phyloP scores from a whole-genome alignment of 2,329 filamentous ascomycete genomes.

The Thielaviopsis populi region DNA sequence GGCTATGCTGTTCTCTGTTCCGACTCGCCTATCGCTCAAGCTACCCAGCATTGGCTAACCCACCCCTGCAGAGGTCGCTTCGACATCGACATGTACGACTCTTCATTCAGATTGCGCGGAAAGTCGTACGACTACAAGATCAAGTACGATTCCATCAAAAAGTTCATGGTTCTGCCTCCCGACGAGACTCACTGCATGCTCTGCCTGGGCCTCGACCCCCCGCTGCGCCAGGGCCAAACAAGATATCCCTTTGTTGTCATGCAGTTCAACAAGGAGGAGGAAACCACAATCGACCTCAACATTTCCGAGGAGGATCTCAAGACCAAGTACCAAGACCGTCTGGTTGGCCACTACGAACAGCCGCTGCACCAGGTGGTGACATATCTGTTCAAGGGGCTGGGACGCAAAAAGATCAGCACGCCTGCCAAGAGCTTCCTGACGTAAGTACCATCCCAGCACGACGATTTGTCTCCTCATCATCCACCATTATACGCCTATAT shows the following conservation, averaged over 20 bases:
- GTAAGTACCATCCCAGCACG: conserved; percentile 26
- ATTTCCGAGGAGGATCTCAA: conserved; percentile 81
- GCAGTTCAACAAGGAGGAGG: conserved; percentile 97
- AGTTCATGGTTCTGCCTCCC: conserved; percentile 96
- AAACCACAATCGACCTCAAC: conserved; percentile 91
- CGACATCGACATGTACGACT: conserved; percentile 99
- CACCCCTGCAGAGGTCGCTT: conserved; percentile 65
- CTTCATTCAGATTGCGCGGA: conserved; percentile 86
- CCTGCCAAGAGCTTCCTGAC: conserved; percentile 89
- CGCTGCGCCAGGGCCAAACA: conserved; percentile 90
- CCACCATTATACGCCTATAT: neutral
- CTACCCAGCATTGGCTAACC: conserved; percentile 11
- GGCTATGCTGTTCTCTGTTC: too few species aligned
- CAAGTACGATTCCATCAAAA: conserved; percentile 93
- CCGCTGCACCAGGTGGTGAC: conserved; percentile 87
- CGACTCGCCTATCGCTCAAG: too few species aligned
- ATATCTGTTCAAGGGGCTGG: conserved; percentile 86
- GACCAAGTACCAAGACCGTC: conserved; percentile 73
- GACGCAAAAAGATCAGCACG: conserved; percentile 86
- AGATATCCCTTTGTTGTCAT: conserved; percentile 97
- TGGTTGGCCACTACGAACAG: conserved; percentile 81
- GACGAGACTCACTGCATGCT: conserved; percentile 94
- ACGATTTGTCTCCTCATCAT: neutral
- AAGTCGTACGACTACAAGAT: conserved; percentile 99
- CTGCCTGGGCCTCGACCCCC: conserved; percentile 84